These are phyloP conservation scores for Cryphonectria nitschkei DNA, from an alignment of 2,329 filamentous ascomycete species.

Conservation along the genomic window DNA sequence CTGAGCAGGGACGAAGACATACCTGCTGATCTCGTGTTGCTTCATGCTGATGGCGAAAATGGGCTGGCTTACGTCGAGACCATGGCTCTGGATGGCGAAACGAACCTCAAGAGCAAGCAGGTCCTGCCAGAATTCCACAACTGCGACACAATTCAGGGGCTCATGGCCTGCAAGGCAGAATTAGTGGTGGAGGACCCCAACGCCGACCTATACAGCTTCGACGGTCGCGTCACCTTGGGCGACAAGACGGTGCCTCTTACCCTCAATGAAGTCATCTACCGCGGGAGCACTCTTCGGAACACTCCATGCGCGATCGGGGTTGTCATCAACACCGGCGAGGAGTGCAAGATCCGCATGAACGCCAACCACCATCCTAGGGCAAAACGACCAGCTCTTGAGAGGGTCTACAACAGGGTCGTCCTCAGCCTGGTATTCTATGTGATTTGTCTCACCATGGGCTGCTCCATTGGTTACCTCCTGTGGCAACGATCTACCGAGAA, in stretches of 20 bases:
- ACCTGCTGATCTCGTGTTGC: constrained; percentile 80
- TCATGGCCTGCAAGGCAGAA: constrained; percentile 60
- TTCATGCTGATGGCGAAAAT: constrained; percentile 78
- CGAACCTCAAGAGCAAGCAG: constrained; percentile 79
- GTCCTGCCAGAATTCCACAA: constrained; percentile 62
- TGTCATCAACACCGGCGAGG: constrained; percentile 84
- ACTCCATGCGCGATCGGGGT: constrained; percentile 73
- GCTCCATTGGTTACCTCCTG: constrained; percentile 78
- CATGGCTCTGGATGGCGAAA: constrained; percentile 83
- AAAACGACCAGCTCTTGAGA: constrained; percentile 75
- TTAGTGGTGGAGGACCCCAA: constrained; percentile 79
- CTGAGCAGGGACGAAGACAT: constrained; percentile 72
- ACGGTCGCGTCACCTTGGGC: constrained; percentile 66
- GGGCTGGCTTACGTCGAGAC: constrained; percentile 83
- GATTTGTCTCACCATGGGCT: constrained; percentile 75
- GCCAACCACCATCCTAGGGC: constrained; percentile 80
- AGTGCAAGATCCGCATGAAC: constrained; percentile 87
- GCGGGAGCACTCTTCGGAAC: constrained; percentile 83
- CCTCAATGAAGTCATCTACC: constrained; percentile 80
- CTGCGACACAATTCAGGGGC: constrained; percentile 58
- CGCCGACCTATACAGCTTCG: constrained; percentile 75
- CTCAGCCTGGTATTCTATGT: constrained; percentile 81
- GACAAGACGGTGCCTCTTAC: constrained; percentile 71
- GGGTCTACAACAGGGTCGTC: constrained; percentile 75
- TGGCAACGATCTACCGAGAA: constrained; percentile 73